phyloP scores from a whole-genome alignment of 75 land plant species.

The Picea glauca region DNA sequence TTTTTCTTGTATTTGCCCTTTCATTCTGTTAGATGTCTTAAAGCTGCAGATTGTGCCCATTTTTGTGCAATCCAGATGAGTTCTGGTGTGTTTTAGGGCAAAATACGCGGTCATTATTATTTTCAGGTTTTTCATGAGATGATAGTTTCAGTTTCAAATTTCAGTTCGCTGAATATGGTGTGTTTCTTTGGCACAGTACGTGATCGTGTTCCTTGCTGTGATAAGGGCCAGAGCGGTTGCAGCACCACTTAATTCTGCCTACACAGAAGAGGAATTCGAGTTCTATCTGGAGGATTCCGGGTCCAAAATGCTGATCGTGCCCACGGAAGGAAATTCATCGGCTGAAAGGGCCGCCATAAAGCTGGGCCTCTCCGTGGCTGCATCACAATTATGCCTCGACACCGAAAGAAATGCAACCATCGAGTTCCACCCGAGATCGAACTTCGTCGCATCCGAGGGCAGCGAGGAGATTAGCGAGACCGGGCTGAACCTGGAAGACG shows the following conservation, averaged over 20 bases:
- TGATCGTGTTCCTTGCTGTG: conserved; percentile 78
- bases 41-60: no score
- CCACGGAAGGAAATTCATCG: conserved; percentile 50
- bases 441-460: neutral
- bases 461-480: neutral
- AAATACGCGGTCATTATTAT: no score
- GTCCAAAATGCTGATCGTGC: conserved; percentile 61
- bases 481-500: conserved; percentile 35
- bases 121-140: no score
- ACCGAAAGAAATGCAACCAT: neutral
- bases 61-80: no score
- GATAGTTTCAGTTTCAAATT: no score
- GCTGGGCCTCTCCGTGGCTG: conserved; percentile 50
- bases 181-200: conserved; percentile 41
- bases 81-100: no score
- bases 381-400: neutral
- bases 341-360: conserved; percentile 80
- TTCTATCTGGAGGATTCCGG: conserved; percentile 89
- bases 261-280: conserved; percentile 89
- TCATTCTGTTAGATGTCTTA: no score
- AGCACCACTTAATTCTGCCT: conserved; percentile 86
- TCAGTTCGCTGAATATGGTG: neutral
- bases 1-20: no score
- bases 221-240: conserved; percentile 74
- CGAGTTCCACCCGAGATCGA: conserved; percentile 19